Base-by-base conservation (phyloP, 192 early-diverging fungal species). In the Chytriomyces sp. region DNA sequence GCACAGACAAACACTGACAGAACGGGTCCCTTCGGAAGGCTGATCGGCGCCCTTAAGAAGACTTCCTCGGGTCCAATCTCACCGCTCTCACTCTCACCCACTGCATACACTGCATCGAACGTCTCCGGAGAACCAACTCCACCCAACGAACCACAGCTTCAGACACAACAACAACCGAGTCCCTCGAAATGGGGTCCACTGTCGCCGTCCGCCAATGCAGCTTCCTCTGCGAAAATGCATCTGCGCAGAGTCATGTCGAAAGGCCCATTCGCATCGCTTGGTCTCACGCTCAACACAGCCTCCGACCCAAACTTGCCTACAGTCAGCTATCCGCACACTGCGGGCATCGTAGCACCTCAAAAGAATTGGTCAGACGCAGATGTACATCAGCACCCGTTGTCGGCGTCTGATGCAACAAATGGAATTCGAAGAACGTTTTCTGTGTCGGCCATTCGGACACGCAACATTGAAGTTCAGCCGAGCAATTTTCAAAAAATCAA, bases 401-500 rank as follows among this genome's bases (percentile, higher is more conserved):
- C 20, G 13, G 53, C 53, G 20, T 57, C 53, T 3, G 20, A 20
- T 57, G 53, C 53, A 57, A 35, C 35, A 35, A 68, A 16, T 7
- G 48, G 67, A 11, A 68, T 76, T 69, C 53, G 61, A 49, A 82
- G 67, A 11, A 62, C 77, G 7, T 77, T 79, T 57, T 96, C 95
- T 50, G 87, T 90, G 65, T 92, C 89, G 78, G 93, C 91, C 45
- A 92, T 97, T 80, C 93, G 91, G 79, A 86, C 96, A 59, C 89
- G 92, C 66, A 88, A 92, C 45, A 89, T 92, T 23, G 88, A 96
- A 76, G 96, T 98, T 1, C 89, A 91, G n/a, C 96, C 97, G 3
- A 91, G 85, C 63, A 92, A 92, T 80, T 99, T 97, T 84, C 84
- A 82, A 35, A 97, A 97, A 80, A 86, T 98, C 69, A 87, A 92